A percentile compares a stretch with the other conserved stretches of the same genome.
phyloP scores from a whole-genome alignment of 148 eudicot species.

The Silene conica region DNA sequence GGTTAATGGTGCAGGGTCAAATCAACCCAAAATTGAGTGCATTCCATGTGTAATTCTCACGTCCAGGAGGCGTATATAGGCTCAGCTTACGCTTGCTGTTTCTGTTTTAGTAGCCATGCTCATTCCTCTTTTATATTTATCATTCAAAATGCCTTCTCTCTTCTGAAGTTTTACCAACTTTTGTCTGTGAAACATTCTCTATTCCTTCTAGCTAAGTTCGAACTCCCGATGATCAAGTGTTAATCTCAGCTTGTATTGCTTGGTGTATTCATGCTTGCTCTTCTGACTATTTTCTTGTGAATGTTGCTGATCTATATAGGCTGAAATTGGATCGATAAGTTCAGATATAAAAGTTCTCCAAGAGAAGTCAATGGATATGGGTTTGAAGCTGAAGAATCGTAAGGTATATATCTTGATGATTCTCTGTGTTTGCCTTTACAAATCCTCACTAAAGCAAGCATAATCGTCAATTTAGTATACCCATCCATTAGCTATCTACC shows the following conservation, averaged over 20 bases:
- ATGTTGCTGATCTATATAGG: slow-evolving; percentile 34
- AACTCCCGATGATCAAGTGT: background rate
- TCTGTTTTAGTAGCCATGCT: no score
- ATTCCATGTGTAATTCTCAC: no score
- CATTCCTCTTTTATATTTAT: no score
- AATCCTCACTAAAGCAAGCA: background rate
- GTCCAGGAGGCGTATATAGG: no score
- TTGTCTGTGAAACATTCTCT: background rate
- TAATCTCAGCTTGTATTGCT: background rate
- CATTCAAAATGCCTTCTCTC: no score
- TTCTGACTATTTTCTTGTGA: background rate
- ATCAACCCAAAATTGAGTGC: no score
- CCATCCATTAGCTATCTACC: background rate
- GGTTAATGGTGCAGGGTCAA: no score
- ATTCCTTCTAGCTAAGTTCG: no score
- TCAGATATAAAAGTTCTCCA: slow-evolving; percentile 96
- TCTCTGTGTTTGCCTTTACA: slow-evolving; percentile 2
- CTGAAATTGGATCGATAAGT: slow-evolving; percentile 96
- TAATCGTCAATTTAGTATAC: background rate
- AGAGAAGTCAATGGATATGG: slow-evolving; percentile 99
- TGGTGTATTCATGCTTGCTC: background rate
- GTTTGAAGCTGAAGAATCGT: slow-evolving; percentile 92
- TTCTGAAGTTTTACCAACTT: no score
- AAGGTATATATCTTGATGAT: slow-evolving; percentile 51
- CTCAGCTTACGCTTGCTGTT: no score